Evolutionary conservation across 139 green algal species (phyloP).

Genomic region (Limnomonas spitsbergensis): DNA sequence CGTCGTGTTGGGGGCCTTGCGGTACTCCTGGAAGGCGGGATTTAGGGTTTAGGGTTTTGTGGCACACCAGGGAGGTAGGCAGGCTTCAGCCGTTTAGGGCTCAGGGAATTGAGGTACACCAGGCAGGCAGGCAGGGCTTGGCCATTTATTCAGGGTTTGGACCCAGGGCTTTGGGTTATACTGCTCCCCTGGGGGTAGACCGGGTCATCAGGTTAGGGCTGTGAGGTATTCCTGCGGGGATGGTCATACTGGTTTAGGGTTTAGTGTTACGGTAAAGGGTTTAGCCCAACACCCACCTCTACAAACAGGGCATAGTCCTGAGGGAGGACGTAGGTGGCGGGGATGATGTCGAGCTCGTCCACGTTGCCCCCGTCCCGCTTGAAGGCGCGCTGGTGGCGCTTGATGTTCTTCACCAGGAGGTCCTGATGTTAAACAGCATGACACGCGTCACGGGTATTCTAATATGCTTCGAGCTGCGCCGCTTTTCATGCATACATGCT

Average conservation of each 20-base stretch:
- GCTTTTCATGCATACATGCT: background rate
- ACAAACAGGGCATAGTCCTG: conserved; percentile 35
- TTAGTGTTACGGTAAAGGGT: too few species aligned
- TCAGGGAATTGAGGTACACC: too few species aligned
- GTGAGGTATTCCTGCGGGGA: too few species aligned
- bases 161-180: background rate
- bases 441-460: background rate
- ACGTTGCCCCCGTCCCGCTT: conserved; percentile 41
- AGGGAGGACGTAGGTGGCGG: conserved; percentile 62
- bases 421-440: conserved; percentile 40
- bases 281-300: too few species aligned
- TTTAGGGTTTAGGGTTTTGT: too few species aligned
- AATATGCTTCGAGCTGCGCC: background rate
- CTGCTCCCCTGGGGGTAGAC: too few species aligned
- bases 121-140: background rate
- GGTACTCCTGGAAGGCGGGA: conserved; percentile 78
- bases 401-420: conserved; percentile 82
- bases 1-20: conserved; percentile 31
- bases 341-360: conserved; percentile 54
- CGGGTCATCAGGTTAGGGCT: too few species aligned
- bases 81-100: too few species aligned
- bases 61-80: conserved; percentile 52
- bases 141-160: too few species aligned
- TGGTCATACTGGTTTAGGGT: too few species aligned
- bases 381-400: conserved; percentile 59